Base-by-base conservation (phyloP, 257 asterid genomes). In the Paraleonurus japonicus region DNA sequence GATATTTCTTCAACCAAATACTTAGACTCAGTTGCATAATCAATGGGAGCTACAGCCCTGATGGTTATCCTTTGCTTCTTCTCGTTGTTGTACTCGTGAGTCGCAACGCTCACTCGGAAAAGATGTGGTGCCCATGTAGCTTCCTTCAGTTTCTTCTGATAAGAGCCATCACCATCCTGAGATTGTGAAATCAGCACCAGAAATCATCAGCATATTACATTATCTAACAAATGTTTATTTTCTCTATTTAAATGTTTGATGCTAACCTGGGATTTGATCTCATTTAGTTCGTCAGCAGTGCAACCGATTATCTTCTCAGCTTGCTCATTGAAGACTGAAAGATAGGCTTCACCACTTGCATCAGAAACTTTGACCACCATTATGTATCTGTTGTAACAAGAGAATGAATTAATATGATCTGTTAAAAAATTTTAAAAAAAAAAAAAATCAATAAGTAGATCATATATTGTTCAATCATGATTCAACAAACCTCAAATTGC, bases 271-370 rank as follows among this genome's bases (percentile, higher is more conserved):
- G 85, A 69, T 79, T 80, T 94, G 13, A 94, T 35, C 66, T 81
- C 91, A 39, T 91, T 86, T 65, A 95, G 95, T 63, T 92, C 95
- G 76, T 89, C 95, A 4, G 98, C 98, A 9, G 94, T 4, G 74
- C 86, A 88, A 9, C 98, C 96, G 3, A 95, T 70, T 23, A 95
- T 84, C 65, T 72, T 82, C 83, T 89, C 97, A 16, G 96, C 98
- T 72, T 88, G 93, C 0, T 88, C 92, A 22, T 88, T 89, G 87
- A 91, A 95, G 1, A 80, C 80, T 8, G 95, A 86, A 47, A 92
- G 75, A 82, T 76, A 95, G 5, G 88, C 96, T 79, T 95, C 99
- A 48, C 92, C 99, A 67, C 93, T 95, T 51, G 90, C 88, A 84
- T 95, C 98, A 35, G 88, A 81, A 74, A 91, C 94, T 74, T 80